These are phyloP conservation scores for Colletotrichum salicis DNA, from an alignment of 2,329 filamentous ascomycete genomes.

Conservation along the genomic window DNA sequence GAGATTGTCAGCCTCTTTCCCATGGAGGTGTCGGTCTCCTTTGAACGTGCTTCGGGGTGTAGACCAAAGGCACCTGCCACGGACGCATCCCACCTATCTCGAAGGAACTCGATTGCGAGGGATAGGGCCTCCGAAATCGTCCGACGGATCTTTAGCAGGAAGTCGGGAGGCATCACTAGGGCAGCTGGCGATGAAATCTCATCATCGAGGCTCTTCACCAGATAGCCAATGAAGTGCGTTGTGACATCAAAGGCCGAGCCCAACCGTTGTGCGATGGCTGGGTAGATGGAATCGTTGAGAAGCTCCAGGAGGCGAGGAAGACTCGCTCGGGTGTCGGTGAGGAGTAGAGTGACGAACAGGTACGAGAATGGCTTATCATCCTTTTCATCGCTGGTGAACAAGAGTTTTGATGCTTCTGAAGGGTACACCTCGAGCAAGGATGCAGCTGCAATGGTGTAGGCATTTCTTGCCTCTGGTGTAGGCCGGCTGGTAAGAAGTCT, in stretches of 20 bases:
- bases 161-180: conserved; percentile 65
- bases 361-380: conserved; percentile 68
- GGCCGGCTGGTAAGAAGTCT: conserved; percentile 66
- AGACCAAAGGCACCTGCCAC: conserved; percentile 71
- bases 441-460: conserved; percentile 69
- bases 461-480: conserved; percentile 63
- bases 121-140: conserved; percentile 72
- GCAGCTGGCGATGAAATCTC: conserved; percentile 45
- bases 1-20: conserved; percentile 61
- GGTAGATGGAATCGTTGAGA: conserved; percentile 66
- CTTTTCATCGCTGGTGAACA: conserved; percentile 61
- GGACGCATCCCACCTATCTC: conserved; percentile 76
- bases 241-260: conserved; percentile 72
- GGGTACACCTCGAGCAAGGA: conserved; percentile 68
- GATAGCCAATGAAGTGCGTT: conserved; percentile 68
- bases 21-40: conserved; percentile 54
- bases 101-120: conserved; percentile 71
- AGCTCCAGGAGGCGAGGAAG: conserved; percentile 68
- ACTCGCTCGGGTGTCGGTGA: conserved; percentile 73
- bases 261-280: conserved; percentile 61
- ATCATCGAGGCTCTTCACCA: conserved; percentile 65
- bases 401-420: conserved; percentile 52
- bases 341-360: conserved; percentile 71
- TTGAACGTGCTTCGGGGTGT: conserved; percentile 64
- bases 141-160: conserved; percentile 69